Conservation (phyloP, 2,329 filamentous ascomycete genomes). For the Parascedosporium putredinis region DNA sequence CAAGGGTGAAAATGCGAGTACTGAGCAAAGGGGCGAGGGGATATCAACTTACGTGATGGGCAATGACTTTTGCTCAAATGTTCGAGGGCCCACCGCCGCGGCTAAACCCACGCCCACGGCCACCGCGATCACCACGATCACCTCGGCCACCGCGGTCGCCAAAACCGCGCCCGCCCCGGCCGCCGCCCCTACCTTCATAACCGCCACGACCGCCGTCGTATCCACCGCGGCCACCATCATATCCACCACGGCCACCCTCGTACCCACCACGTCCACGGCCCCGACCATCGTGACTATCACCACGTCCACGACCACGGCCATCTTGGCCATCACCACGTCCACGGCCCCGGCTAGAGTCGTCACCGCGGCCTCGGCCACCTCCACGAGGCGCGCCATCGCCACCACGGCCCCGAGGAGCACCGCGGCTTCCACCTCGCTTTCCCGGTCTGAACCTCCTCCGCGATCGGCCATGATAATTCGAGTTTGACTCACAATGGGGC, state of each 20-base stretch:
- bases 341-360: constrained; percentile 10
- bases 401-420: constrained; percentile 11
- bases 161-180: constrained; percentile 13
- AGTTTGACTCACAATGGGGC: no score
- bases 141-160: constrained; percentile 16
- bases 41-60: constrained; percentile 15
- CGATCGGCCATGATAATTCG: constrained; percentile 2
- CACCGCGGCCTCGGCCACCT: constrained; percentile 15
- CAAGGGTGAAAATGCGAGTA: no score
- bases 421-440: constrained; percentile 1
- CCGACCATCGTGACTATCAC: constrained; percentile 11
- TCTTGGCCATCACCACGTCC: constrained; percentile 14
- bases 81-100: constrained; percentile 13
- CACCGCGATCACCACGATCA: constrained; percentile 11
- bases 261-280: constrained; percentile 13
- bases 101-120: constrained; percentile 10
- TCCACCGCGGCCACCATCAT: constrained; percentile 12
- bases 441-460: background rate
- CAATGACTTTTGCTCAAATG: constrained; percentile 10
- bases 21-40: constrained; percentile 12
- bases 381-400: constrained; percentile 1
- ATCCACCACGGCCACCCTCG: constrained; percentile 11
- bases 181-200: constrained; percentile 8
- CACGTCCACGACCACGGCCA: constrained; percentile 15
- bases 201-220: constrained; percentile 12